Evolutionary conservation across 1,284 basidiomycete species (phyloP).

Genomic region (Rhodotorula sp.): DNA sequence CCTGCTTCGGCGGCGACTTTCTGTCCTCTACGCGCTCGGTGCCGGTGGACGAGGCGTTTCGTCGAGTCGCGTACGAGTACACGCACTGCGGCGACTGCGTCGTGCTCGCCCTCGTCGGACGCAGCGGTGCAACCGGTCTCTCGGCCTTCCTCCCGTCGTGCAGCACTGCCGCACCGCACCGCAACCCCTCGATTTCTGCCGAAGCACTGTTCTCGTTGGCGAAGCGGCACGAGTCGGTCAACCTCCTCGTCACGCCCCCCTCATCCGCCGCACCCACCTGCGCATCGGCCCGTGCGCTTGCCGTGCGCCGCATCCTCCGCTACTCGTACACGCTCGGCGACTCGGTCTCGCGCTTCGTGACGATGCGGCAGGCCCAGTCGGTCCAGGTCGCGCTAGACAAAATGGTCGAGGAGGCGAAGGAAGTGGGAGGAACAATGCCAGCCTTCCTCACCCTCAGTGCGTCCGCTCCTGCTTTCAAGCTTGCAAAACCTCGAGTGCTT

Average conservation of each 20-base stretch:
- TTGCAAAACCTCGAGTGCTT: too few species aligned
- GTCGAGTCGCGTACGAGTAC: constrained; percentile 45
- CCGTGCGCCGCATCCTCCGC: constrained; percentile 22
- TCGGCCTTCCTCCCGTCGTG: constrained; percentile 48
- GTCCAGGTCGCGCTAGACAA: background rate
- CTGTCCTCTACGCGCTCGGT: background rate
- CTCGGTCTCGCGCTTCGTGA: constrained; percentile 15
- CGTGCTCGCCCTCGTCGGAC: constrained; percentile 48
- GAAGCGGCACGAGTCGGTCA: background rate
- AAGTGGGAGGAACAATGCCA: background rate
- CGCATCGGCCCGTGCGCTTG: background rate
- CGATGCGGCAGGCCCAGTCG: background rate
- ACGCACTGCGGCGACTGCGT: constrained; percentile 49
- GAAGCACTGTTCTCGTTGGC: background rate
- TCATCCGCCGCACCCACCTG: background rate
- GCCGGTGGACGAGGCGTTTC: constrained; percentile 37
- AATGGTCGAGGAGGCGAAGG: background rate
- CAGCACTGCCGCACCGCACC: background rate
- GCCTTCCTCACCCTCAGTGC: constrained; percentile 23
- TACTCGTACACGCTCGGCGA: constrained; percentile 31
- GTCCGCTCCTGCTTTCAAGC: background rate
- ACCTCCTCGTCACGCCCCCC: background rate
- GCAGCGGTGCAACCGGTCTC: constrained; percentile 48
- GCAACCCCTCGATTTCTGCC: background rate
- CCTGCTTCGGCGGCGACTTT: constrained; percentile 29